Base-by-base conservation (phyloP, 306 rosid species). In the Mucuna pruriens region DNA sequence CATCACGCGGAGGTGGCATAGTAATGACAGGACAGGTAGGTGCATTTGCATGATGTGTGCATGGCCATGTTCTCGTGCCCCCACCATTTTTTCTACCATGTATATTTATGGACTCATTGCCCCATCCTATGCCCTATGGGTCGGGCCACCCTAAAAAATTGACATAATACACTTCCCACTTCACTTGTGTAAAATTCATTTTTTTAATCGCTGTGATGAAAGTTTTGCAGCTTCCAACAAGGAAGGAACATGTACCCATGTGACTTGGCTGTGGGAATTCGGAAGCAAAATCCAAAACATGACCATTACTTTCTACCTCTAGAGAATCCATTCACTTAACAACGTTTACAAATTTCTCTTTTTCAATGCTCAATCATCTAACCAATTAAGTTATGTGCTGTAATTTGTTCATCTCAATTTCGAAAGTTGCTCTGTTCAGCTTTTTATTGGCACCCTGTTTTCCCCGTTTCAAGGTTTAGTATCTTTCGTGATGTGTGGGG, bases 181-280 rank as follows among this genome's bases (percentile, higher is more conserved):
- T 70, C 26, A 57, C 39, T 20, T 16, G 13, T 3, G 7, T 39
- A 8, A 13, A 23, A 16, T 51, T 49, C 10, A n/a, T 3, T 72
- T 48, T n/a, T 38, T 54, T 81, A 60, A 55, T 64, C 51, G 2
- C 74, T 0, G 3, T 36, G 39, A 76, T 36, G 7, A 71, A 72
- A 65, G 42, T 22, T 10, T 57, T 39, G 69, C 48, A 65, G 75
- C 77, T 78, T 57, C 57, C 54, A 70, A 23, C 72, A 80, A 62
- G 82, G 77, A 83, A 71, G 80, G 86, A 81, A 76, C 80, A 85
- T 83, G 84, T 54, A 79, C 69, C 38, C 92, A 86, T 74, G 90
- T 88, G 90, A 83, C 57, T 77, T 57, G 5, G 40, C 26, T 49
- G 74, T 36, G 57, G 63, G 51, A 77, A 9, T 34, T 10, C 26